A percentile compares a stretch with the other conserved stretches of the same genome.
Conservation (phyloP, 805 yeast species). For the Tetrapisispora fleetii region DNA sequence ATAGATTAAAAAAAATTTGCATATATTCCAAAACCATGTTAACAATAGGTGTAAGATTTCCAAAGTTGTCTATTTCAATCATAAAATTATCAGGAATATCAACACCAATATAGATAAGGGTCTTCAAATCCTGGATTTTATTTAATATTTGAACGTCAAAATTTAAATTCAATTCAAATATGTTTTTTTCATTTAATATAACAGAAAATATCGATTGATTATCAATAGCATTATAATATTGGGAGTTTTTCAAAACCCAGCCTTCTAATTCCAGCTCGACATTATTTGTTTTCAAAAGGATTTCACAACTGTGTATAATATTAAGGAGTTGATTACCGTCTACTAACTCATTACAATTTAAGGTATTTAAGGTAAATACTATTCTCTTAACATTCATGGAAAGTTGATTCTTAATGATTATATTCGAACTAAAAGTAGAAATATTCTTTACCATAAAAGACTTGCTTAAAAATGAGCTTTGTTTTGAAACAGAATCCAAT, state of each 20-base stretch:
- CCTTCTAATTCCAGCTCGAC: neutral
- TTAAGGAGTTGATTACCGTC: neutral
- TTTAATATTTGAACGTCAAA: conserved; percentile 38
- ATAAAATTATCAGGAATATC: conserved; percentile 46
- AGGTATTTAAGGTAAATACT: neutral
- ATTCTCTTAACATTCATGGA: neutral
- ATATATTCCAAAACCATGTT: conserved; percentile 44
- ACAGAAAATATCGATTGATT: conserved; percentile 30
- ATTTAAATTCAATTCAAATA: conserved; percentile 35
- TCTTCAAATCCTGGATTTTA: conserved; percentile 45
- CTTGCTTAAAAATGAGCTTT: neutral
- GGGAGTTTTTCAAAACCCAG: neutral
- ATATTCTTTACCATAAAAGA: neutral
- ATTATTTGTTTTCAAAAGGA: neutral
- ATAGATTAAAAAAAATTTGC: conserved; percentile 29
- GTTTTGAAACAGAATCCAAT: conserved; percentile 28
- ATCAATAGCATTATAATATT: neutral
- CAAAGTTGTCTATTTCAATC: conserved; percentile 39
- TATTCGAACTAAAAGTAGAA: neutral
- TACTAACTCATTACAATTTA: neutral
- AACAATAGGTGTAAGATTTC: conserved; percentile 49
- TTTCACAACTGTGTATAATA: neutral
- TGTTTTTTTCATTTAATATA: conserved; percentile 16
- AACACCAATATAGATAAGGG: conserved; percentile 40
- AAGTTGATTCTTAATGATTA: neutral